Percentiles rank a stretch among this genome's conserved stretches.
Evolutionary conservation across 768 basidiomycete genomes (phyloP).

Genomic region (Lentinula edodes): DNA sequence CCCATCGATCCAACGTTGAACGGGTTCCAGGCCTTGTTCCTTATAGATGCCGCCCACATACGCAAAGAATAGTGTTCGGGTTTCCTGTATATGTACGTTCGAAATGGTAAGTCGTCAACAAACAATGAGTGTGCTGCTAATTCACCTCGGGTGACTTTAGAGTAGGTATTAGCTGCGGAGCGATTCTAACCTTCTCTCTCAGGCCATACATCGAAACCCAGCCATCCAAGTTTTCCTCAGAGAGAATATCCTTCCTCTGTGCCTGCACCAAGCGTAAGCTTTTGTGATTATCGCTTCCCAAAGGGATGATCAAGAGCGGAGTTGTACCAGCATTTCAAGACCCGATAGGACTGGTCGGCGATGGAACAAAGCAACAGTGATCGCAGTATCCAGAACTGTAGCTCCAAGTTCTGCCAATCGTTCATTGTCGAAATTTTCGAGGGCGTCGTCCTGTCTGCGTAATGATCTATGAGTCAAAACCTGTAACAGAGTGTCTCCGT

Average conservation of each 20-base stretch:
- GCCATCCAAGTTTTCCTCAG: slow-evolving; percentile 34
- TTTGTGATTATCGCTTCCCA: not conserved
- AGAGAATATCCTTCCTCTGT: slow-evolving; percentile 30
- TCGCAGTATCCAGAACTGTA: slow-evolving; percentile 38
- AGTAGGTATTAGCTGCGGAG: slow-evolving; percentile 27
- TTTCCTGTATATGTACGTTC: slow-evolving; percentile 36
- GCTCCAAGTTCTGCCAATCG: slow-evolving; percentile 48
- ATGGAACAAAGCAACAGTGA: slow-evolving; percentile 43
- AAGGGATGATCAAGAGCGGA: slow-evolving; percentile 17
- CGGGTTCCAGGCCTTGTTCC: slow-evolving; percentile 44
- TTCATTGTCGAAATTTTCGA: slow-evolving; percentile 50
- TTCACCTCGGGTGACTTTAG: slow-evolving; percentile 38
- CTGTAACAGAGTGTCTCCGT: slow-evolving; percentile 51
- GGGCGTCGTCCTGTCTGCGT: slow-evolving; percentile 24
- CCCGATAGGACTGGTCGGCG: slow-evolving; percentile 45
- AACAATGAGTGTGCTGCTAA: slow-evolving; percentile 10
- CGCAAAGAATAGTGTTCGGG: slow-evolving; percentile 51
- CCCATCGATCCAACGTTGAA: slow-evolving; percentile 53
- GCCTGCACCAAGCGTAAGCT: slow-evolving; percentile 8
- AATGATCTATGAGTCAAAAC: slow-evolving; percentile 70
- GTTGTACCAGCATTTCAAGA: slow-evolving; percentile 42
- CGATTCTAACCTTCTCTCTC: slow-evolving; percentile 42
- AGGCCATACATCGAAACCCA: slow-evolving; percentile 47
- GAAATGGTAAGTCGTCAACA: not conserved
- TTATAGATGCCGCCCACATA: slow-evolving; percentile 63